Percentiles rank a stretch among this genome's conserved stretches.
Conservation (phyloP, 192 early-diverging fungal genomes). For the Fimicolochytrium jonesii region DNA sequence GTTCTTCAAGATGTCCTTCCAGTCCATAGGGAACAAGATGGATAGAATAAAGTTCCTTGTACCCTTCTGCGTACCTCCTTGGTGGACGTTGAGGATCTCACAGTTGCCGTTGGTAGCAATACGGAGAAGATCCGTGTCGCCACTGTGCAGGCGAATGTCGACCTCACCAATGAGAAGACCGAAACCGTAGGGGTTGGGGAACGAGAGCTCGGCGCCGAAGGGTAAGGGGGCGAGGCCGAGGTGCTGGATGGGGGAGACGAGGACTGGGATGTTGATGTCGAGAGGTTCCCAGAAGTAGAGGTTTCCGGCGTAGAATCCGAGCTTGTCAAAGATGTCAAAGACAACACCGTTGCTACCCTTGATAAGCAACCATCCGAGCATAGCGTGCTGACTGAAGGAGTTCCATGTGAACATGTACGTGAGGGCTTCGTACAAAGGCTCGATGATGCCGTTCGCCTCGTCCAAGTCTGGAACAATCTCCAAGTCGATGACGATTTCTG, state of each 20-base stretch:
- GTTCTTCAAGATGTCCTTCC: neutral
- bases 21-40: slow-evolving; percentile 5
- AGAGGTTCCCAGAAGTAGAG: slow-evolving; percentile 22
- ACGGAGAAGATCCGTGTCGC: slow-evolving; percentile 3
- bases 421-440: slow-evolving; percentile 20
- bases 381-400: slow-evolving; percentile 6
- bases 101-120: slow-evolving; percentile 14
- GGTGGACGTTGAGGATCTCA: slow-evolving; percentile 11
- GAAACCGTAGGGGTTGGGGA: slow-evolving; percentile 7
- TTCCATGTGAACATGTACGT: slow-evolving; percentile 4
- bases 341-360: neutral
- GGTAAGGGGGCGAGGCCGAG: slow-evolving; percentile 18
- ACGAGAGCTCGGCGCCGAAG: slow-evolving; percentile 14
- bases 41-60: slow-evolving; percentile 20
- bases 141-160: slow-evolving; percentile 1
- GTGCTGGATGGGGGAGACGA: neutral
- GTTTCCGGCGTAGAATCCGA: neutral
- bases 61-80: slow-evolving; percentile 13
- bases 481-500: neutral
- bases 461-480: slow-evolving; percentile 9
- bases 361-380: slow-evolving; percentile 11
- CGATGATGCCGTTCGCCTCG: slow-evolving; percentile 8
- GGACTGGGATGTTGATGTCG: slow-evolving; percentile 5
- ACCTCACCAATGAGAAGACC: slow-evolving; percentile 3
- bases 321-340: slow-evolving; percentile 9